Base-by-base conservation (phyloP, 129 eudicot species). In the Centella asiatica region DNA sequence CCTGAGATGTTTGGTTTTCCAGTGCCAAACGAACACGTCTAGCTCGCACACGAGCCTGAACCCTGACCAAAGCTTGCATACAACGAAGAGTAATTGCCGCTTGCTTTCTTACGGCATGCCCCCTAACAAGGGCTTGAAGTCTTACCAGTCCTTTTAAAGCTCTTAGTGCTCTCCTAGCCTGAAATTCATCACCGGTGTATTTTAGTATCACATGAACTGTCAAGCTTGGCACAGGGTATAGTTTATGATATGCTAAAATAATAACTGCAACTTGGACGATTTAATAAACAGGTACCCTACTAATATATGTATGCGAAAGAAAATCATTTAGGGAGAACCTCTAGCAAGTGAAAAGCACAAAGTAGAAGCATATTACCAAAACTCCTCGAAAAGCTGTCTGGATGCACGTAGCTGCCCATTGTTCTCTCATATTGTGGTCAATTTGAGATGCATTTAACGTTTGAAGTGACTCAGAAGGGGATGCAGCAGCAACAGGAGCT, bases 21-120 rank as follows among this genome's bases (percentile, higher is more conserved):
- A 90, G 74, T 44, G 94, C 82, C 64, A 83, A 56, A 22, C 95
- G 95, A 59, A 90, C 95, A 50, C 94, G 89, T 66, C 95, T 78
- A 31, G 97, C 97, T 72, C 97, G 85, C 27, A 90, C 97, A 33
- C 97, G 94, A 52, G 97, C 97, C 83, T 90, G 97, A 66, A 90
- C 95, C 75, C 97, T 70, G 23, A 90, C 97, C 45, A 90, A 72
- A 14, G 97, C 97, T 81, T 90, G 97, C 97, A 90, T 90, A 64
- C 97, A 86, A 6, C 95, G 85, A 65, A 90, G 94, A 50, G 97
- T 90, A 51, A 86, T 81, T 10, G 97, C 95, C 55, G 97, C 97
- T 73, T 90, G 97, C 74, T 90, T 90, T 77, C 97, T 83, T 70
- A 90, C 95, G 28, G 90, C 95, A 81, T 86, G 97, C 14, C 97